phyloP scores from a whole-genome alignment of 192 early-diverging fungal genomes.

The Coemansia sp. region DNA sequence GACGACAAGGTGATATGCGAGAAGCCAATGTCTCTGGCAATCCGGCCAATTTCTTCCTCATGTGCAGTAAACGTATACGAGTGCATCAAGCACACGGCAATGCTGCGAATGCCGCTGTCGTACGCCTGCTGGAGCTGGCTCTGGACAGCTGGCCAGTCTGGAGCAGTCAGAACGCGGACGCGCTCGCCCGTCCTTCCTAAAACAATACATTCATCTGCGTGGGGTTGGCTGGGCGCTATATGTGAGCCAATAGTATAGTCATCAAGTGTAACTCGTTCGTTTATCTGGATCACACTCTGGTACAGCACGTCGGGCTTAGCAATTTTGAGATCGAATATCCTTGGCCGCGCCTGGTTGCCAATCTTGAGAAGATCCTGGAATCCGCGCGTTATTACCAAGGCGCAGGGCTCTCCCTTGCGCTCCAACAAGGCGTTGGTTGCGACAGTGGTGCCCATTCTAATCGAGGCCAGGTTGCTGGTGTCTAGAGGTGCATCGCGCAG shows the following conservation, averaged over 20 bases:
- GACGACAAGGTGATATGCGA: conserved; percentile 84
- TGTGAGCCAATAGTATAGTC: conserved; percentile 65
- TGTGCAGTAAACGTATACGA: conserved; percentile 90
- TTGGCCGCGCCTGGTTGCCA: conserved; percentile 91
- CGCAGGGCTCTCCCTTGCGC: conserved; percentile 86
- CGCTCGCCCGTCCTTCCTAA: conserved; percentile 87
- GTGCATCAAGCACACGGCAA: conserved; percentile 94
- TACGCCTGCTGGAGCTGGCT: conserved; percentile 63
- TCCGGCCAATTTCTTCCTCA: conserved; percentile 67
- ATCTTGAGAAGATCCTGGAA: conserved; percentile 83
- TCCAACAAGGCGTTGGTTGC: conserved; percentile 92
- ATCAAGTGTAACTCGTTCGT: conserved; percentile 86
- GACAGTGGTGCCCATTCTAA: conserved; percentile 97
- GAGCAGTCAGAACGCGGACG: conserved; percentile 66
- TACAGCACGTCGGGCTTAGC: conserved; percentile 85
- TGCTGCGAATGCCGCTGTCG: conserved; percentile 75
- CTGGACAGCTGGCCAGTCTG: conserved; percentile 64
- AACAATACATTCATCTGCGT: conserved; percentile 34
- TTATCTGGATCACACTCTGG: conserved; percentile 74
- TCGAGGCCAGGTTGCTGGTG: conserved; percentile 70
- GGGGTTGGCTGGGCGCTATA: neutral
- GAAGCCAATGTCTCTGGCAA: conserved; percentile 79
- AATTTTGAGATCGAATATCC: conserved; percentile 93
- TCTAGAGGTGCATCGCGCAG: conserved; percentile 71
- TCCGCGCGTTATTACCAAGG: conserved; percentile 87